Evolutionary conservation across 352 stramenopile genomes (phyloP), one percentile per base, ranked within the genome.

Genomic region (Phytopythium mirpurense): DNA sequence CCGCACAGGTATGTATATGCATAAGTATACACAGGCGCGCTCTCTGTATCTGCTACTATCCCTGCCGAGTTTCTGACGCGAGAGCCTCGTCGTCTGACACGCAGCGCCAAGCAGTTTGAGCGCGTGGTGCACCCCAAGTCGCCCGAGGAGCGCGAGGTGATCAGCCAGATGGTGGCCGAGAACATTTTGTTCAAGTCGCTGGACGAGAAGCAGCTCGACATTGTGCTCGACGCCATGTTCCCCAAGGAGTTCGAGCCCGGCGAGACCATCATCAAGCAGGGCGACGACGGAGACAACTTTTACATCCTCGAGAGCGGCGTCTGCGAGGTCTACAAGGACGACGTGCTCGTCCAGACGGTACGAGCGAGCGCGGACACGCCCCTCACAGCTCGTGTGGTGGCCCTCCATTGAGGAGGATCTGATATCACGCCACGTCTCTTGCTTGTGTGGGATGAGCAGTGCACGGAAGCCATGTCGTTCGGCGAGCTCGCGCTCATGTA

Each of bases 401-500:
- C n/a, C n/a, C n/a, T n/a, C n/a, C n/a, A n/a, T n/a, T n/a, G n/a
- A n/a, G n/a, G n/a, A n/a, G n/a, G n/a, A n/a, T n/a, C n/a, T n/a
- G n/a, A n/a, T n/a, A n/a, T n/a, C n/a, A n/a, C n/a, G n/a, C n/a
- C n/a, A n/a, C n/a, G n/a, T n/a, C n/a, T n/a, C n/a, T n/a, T n/a
- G n/a, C n/a, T n/a, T n/a, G n/a, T n/a, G n/a, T n/a, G n/a, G n/a
- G n/a, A n/a, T n/a, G 9, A 37, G 16, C 32, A 91, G 65, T 88
- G 97, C 57, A 86, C 72, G n/a, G 73, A 87, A 29, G 83, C 82
- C 2, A 87, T 90, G 65, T 95, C 90, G 10, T 99, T 99, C 78
- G 96, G 96, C 32, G 97, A 99, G 60, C 70, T 99, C 29, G 95
- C 95, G 12, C 79, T 99, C 24, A 96, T 99, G 88, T 99, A 99